Conservation (phyloP, 2,329 filamentous ascomycete genomes). For the Zalaria obscura region DNA sequence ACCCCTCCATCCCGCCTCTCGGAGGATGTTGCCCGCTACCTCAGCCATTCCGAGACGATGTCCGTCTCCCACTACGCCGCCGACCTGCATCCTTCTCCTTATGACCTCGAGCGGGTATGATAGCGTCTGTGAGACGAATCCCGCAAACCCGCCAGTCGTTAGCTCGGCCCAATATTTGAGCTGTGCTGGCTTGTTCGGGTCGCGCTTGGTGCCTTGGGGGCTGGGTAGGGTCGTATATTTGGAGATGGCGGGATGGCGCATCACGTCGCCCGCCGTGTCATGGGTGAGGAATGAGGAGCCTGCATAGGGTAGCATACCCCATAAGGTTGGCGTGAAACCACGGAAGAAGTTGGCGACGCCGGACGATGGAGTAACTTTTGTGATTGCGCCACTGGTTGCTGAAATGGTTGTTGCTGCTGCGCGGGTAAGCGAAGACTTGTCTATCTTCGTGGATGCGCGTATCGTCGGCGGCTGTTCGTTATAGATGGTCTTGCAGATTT, state of each 20-base stretch:
- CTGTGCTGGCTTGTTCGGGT: constrained; percentile 46
- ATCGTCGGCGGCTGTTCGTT: constrained; percentile 44
- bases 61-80: constrained; percentile 84
- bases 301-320: constrained; percentile 94
- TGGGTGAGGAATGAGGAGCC: constrained; percentile 93
- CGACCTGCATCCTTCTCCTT: constrained; percentile 86
- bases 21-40: constrained; percentile 60
- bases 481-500: constrained; percentile 79
- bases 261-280: constrained; percentile 73
- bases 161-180: constrained; percentile 81
- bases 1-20: constrained; percentile 61
- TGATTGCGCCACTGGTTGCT: constrained; percentile 29
- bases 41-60: constrained; percentile 64
- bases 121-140: constrained; percentile 76
- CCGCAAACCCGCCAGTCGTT: constrained; percentile 68
- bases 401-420: constrained; percentile 26
- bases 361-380: constrained; percentile 42
- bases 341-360: constrained; percentile 88
- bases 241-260: constrained; percentile 55
- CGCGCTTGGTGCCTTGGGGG: constrained; percentile 18
- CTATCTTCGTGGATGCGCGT: constrained; percentile 7
- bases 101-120: constrained; percentile 94
- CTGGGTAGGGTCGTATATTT: constrained; percentile 60
- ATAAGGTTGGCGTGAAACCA: constrained; percentile 76
- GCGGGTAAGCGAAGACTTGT: constrained; percentile 10